These are phyloP conservation scores for Phyllosticta citrichinensis DNA, from an alignment of 2,329 filamentous ascomycete genomes.

Conservation along the genomic window DNA sequence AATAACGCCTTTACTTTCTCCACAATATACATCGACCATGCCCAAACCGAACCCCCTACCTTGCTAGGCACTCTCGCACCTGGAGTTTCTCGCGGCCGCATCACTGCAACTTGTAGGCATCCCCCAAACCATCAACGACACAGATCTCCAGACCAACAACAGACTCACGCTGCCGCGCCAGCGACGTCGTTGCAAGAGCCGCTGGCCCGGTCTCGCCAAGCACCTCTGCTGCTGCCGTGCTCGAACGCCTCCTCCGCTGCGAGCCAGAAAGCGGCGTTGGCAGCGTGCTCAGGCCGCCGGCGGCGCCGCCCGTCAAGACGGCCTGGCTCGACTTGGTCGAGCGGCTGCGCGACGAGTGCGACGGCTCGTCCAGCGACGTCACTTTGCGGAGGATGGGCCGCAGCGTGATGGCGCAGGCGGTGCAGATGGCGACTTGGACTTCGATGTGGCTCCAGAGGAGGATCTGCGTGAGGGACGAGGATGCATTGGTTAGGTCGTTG, in stretches of 20 bases:
- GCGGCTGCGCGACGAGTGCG: not conserved
- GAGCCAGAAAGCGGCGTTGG: not conserved
- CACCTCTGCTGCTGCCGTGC: not conserved
- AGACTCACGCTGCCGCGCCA: too few relatives aligned
- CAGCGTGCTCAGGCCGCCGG: too few relatives aligned
- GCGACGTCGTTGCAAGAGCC: too few relatives aligned
- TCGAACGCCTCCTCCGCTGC: not conserved
- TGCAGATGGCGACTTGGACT: constrained; percentile 32
- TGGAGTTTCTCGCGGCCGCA: too few relatives aligned
- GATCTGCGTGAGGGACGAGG: constrained; percentile 10
- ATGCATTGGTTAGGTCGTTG: not conserved
- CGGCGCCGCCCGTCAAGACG: not conserved
- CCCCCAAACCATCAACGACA: too few relatives aligned
- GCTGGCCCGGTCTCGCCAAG: too few relatives aligned
- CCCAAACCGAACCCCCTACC: too few relatives aligned
- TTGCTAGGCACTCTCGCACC: too few relatives aligned
- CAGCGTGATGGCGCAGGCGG: constrained; percentile 30
- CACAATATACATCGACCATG: too few relatives aligned
- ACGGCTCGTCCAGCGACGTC: not conserved
- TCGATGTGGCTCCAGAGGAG: constrained; percentile 33
- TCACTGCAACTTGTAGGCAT: too few relatives aligned
- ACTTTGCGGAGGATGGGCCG: constrained; percentile 22
- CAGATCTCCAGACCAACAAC: too few relatives aligned
- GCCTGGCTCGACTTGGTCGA: not conserved
- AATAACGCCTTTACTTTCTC: too few relatives aligned